Conservation (phyloP, 352 stramenopile genomes). For the Globisporangium splendens region DNA sequence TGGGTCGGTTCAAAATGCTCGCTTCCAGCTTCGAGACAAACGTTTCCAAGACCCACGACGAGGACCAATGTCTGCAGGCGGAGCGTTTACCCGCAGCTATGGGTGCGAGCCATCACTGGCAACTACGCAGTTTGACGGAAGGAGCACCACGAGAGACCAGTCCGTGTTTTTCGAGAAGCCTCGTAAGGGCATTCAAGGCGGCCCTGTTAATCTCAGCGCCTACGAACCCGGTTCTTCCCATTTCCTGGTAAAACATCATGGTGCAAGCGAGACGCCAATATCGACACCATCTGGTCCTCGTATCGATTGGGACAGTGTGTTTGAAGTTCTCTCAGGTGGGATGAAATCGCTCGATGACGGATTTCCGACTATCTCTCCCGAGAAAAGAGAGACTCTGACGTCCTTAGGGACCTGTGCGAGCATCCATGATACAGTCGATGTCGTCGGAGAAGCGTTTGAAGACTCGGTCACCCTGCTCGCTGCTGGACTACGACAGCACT, state of each 20-base stretch:
- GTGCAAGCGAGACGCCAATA: neutral
- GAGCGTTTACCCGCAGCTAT: neutral
- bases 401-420: neutral
- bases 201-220: neutral
- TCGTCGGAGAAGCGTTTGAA: neutral
- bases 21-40: slow-evolving; percentile 52
- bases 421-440: neutral
- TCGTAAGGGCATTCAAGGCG: neutral
- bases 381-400: slow-evolving; percentile 4
- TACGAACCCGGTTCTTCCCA: neutral
- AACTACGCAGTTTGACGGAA: neutral
- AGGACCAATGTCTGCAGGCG: neutral
- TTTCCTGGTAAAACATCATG: neutral
- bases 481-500: slow-evolving; percentile 6
- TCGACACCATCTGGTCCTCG: neutral
- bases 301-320: slow-evolving; percentile 12
- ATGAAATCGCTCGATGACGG: slow-evolving; percentile 1
- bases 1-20: slow-evolving; percentile 39
- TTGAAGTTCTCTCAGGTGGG: slow-evolving; percentile 9
- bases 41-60: slow-evolving; percentile 19
- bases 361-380: neutral
- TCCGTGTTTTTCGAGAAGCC: neutral
- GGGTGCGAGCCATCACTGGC: neutral
- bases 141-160: neutral
- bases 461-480: neutral